Evolutionary conservation across 139 green algal species (phyloP).

Genomic region (Volvox africanus): DNA sequence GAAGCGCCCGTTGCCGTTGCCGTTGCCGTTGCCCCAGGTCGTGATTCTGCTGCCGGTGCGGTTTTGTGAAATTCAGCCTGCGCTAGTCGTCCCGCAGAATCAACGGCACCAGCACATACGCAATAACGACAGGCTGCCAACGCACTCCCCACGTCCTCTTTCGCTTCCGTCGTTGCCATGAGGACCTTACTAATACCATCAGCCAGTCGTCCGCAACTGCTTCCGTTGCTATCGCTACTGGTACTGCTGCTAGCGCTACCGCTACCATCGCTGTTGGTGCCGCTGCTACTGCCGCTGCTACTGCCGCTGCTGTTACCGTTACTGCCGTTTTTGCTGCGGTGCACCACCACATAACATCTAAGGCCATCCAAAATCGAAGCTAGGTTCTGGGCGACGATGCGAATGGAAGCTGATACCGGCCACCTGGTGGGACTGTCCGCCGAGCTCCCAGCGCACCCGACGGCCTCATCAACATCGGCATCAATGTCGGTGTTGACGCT

Average conservation of each 20-base stretch:
- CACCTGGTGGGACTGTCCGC: not conserved
- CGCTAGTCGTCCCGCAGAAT: not conserved
- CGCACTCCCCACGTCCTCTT: not conserved
- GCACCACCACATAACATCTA: not conserved
- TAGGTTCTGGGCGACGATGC: not conserved
- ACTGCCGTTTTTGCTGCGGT: not conserved
- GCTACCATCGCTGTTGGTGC: not conserved
- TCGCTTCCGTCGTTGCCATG: not conserved
- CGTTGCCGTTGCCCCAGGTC: not conserved
- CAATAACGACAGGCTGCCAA: not conserved
- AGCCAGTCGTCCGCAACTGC: not conserved
- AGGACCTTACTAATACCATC: slow-evolving; percentile 2
- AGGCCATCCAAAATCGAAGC: not conserved
- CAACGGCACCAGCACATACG: not conserved
- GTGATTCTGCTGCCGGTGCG: not conserved
- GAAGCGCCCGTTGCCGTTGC: not conserved
- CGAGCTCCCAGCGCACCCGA: not conserved
- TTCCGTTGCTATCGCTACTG: not conserved
- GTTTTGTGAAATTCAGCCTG: not conserved
- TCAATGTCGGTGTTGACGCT: no score
- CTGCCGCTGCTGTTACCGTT: not conserved
- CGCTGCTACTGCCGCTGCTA: not conserved
- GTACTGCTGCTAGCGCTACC: not conserved
- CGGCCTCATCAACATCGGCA: not conserved
- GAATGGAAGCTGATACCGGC: not conserved